A percentile compares a stretch with the other conserved stretches of the same genome.
Conservation (phyloP, 495 filamentous ascomycete species). For the Lepraria neglecta region DNA sequence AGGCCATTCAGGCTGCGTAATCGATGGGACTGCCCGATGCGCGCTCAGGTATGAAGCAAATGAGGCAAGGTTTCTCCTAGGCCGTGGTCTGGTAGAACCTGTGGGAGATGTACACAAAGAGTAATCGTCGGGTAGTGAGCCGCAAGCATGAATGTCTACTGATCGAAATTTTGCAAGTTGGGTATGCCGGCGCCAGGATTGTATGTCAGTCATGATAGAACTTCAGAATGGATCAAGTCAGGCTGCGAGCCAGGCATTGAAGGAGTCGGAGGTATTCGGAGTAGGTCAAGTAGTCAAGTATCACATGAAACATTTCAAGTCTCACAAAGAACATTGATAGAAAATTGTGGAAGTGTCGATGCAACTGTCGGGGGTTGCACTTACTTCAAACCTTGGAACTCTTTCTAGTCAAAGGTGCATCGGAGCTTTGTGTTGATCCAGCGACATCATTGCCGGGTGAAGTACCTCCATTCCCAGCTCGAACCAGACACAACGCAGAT, state of each 20-base stretch:
- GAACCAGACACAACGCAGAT: too few relatives aligned
- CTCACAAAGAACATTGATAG: too few relatives aligned
- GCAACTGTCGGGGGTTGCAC: too few relatives aligned
- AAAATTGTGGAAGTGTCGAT: too few relatives aligned
- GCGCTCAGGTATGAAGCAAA: conserved; percentile 14
- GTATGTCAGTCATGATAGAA: conserved; percentile 1
- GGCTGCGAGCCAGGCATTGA: background rate
- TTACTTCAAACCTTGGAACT: too few relatives aligned
- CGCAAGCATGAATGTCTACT: background rate
- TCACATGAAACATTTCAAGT: too few relatives aligned
- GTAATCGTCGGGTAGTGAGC: background rate
- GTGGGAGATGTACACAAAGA: background rate
- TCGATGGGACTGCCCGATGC: background rate
- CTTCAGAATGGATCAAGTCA: background rate
- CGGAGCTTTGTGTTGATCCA: too few relatives aligned
- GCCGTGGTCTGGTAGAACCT: background rate
- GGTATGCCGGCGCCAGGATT: background rate
- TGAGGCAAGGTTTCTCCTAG: conserved; percentile 16
- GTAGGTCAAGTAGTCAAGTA: too few relatives aligned
- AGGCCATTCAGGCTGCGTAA: conserved; percentile 2
- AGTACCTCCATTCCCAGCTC: too few relatives aligned
- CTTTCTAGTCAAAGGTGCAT: too few relatives aligned
- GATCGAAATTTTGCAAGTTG: conserved; percentile 1
- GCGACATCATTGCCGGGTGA: too few relatives aligned
- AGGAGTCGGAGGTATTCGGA: too few relatives aligned